A percentile compares a stretch with the other conserved stretches of the same genome.
Conservation (phyloP, 129 eudicot genomes). For the Solidago caesia region DNA sequence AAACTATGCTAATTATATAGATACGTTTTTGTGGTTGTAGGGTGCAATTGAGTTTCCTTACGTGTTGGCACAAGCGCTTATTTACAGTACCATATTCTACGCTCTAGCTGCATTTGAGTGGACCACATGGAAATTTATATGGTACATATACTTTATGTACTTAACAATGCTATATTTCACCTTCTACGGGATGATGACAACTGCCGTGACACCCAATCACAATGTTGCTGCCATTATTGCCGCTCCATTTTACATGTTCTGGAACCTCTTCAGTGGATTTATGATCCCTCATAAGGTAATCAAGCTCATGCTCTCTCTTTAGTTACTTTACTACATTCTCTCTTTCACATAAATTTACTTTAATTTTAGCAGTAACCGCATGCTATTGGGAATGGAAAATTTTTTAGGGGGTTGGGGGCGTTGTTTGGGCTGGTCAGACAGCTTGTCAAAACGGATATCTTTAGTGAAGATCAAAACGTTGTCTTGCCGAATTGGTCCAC, state of each 20-base stretch:
- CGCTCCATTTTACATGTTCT: constrained; percentile 97
- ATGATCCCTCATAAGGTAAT: constrained; percentile 97
- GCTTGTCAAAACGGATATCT: too few species aligned
- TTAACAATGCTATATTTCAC: constrained; percentile 90
- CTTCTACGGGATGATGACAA: constrained; percentile 97
- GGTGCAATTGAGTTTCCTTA: constrained; percentile 97
- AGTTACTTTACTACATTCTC: background rate
- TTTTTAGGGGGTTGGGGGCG: background rate
- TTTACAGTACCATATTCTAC: constrained; percentile 78
- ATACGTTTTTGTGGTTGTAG: constrained; percentile 34
- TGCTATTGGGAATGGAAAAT: background rate
- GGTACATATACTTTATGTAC: constrained; percentile 80
- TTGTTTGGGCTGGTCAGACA: too few species aligned
- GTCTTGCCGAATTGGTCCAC: too few species aligned
- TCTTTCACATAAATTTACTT: background rate
- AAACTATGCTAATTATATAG: background rate
- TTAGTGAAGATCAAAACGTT: too few species aligned
- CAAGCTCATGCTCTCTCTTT: background rate
- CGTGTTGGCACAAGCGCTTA: constrained; percentile 74
- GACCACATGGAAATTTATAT: constrained; percentile 58
- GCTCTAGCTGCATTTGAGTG: constrained; percentile 88
- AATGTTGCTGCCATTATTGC: constrained; percentile 89
- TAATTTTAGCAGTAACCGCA: background rate
- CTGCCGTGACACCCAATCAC: constrained; percentile 96
- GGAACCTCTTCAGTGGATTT: constrained; percentile 98